These are phyloP conservation scores for Ruellia speciosa DNA, from an alignment of 305 asterid species.

Conservation along the genomic window DNA sequence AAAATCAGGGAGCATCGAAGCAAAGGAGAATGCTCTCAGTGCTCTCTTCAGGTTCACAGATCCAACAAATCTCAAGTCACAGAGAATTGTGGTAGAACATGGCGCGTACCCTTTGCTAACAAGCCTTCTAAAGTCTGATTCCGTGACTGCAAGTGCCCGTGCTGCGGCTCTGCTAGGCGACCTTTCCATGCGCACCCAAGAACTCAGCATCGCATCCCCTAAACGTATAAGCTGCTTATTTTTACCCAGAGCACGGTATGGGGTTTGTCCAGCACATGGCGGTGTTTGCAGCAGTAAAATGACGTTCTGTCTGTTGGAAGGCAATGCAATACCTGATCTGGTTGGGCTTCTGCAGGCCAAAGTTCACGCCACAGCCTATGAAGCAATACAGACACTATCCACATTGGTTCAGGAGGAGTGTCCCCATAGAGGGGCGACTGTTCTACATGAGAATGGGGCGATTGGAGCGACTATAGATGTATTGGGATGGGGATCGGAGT, in stretches of 20 bases:
- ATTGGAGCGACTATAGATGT: slow-evolving; percentile 39
- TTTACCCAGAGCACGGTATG: slow-evolving; percentile 19
- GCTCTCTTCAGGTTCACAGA: slow-evolving; percentile 59
- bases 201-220: slow-evolving; percentile 26
- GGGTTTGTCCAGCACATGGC: slow-evolving; percentile 43
- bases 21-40: slow-evolving; percentile 59
- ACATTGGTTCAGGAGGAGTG: slow-evolving; percentile 53
- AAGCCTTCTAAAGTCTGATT: slow-evolving; percentile 33
- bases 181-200: slow-evolving; percentile 55
- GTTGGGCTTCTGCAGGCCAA: slow-evolving; percentile 30
- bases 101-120: slow-evolving; percentile 39
- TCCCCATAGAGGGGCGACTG: slow-evolving; percentile 46
- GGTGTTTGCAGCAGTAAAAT: slow-evolving; percentile 34
- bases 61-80: slow-evolving; percentile 45
- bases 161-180: slow-evolving; percentile 60
- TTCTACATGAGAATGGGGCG: slow-evolving; percentile 41
- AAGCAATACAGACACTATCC: slow-evolving; percentile 58
- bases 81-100: slow-evolving; percentile 32
- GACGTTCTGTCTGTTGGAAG: slow-evolving; percentile 53
- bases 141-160: slow-evolving; percentile 45
- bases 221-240: slow-evolving; percentile 24
- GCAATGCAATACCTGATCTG: slow-evolving; percentile 38
- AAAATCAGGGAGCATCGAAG: slow-evolving; percentile 35
- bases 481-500: slow-evolving; percentile 53
- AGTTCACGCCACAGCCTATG: slow-evolving; percentile 52